Conservation (phyloP, 805 yeast species). For the Candida methanosorbosa region DNA sequence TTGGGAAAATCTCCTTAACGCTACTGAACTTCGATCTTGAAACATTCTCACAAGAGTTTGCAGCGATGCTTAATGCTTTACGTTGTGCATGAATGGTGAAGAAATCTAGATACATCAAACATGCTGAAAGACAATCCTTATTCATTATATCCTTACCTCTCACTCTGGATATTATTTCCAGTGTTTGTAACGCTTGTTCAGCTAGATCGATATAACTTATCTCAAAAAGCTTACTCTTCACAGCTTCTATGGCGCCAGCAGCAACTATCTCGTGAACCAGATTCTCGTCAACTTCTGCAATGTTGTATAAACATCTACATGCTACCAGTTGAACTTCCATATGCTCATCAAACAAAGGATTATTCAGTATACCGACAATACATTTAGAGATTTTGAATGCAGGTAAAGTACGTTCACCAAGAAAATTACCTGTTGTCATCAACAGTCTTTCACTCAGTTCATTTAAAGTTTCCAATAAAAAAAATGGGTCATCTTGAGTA, state of each 20-base stretch:
- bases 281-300: constrained; percentile 66
- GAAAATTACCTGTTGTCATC: constrained; percentile 53
- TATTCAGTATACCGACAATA: constrained; percentile 49
- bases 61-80: constrained; percentile 64
- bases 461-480: constrained; percentile 54
- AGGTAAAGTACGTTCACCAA: constrained; percentile 60
- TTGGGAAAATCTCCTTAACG: constrained; percentile 50
- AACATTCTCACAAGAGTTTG: constrained; percentile 54
- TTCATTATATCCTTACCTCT: constrained; percentile 42
- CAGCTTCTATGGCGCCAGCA: constrained; percentile 55
- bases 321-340: constrained; percentile 78
- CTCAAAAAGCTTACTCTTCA: constrained; percentile 60
- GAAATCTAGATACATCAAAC: constrained; percentile 73
- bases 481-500: constrained; percentile 46
- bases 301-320: constrained; percentile 74
- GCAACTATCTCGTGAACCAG: constrained; percentile 53
- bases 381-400: constrained; percentile 43
- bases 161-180: constrained; percentile 56
- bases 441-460: constrained; percentile 56
- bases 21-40: constrained; percentile 33
- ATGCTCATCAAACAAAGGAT: constrained; percentile 50
- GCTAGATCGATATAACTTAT: constrained; percentile 84
- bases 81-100: constrained; percentile 85
- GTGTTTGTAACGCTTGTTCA: constrained; percentile 77
- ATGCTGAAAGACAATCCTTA: constrained; percentile 55